These are phyloP conservation scores for Fraxinus nigra DNA, from an alignment of 305 asterid genomes.

Conservation along the genomic window DNA sequence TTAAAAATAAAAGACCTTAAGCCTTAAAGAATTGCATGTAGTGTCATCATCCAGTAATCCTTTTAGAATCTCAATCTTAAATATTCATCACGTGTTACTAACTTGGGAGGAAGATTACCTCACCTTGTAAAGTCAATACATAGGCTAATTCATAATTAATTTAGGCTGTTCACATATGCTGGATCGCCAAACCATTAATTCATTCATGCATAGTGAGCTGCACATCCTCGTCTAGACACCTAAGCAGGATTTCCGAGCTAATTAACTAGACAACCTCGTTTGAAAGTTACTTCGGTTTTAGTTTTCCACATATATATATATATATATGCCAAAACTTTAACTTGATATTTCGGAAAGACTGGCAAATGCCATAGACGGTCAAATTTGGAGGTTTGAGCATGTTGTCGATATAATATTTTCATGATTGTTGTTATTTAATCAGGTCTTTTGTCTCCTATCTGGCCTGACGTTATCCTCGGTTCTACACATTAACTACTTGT, in stretches of 20 bases:
- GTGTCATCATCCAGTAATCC: neutral
- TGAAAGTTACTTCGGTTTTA: neutral
- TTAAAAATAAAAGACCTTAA: neutral
- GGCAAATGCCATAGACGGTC: constrained; percentile 6
- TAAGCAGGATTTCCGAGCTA: neutral
- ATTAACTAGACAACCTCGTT: neutral
- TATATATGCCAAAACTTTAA: neutral
- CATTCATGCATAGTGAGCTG: neutral
- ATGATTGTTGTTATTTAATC: neutral
- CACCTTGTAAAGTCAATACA: neutral
- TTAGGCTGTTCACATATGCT: neutral
- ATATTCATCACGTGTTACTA: neutral
- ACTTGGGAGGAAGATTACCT: neutral
- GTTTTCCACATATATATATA: neutral
- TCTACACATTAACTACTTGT: neutral
- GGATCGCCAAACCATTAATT: neutral
- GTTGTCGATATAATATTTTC: neutral
- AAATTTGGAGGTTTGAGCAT: constrained; percentile 1
- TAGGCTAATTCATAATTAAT: neutral
- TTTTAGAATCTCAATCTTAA: neutral
- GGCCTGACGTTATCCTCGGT: neutral
- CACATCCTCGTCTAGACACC: neutral
- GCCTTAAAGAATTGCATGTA: neutral
- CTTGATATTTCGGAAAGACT: neutral
- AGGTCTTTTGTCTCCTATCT: neutral